phyloP scores from a whole-genome alignment of 2,329 filamentous ascomycete species.

The Pseudocercospora pini-densiflorae region DNA sequence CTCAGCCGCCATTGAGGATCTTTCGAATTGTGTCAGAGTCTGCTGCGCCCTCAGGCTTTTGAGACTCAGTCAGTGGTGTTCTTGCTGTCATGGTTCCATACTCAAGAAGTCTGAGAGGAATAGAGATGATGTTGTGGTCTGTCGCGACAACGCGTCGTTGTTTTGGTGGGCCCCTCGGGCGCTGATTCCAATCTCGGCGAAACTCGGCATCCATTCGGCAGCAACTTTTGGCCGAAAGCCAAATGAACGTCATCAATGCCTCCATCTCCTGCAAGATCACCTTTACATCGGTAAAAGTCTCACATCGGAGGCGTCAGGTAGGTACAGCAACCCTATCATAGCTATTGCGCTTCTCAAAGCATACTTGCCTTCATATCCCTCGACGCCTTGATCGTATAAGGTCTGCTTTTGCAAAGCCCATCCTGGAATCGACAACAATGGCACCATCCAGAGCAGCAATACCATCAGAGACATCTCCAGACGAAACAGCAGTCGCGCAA shows the following conservation, averaged over 20 bases:
- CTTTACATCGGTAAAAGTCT: background rate
- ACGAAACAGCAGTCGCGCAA: constrained; percentile 6
- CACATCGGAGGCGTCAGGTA: background rate
- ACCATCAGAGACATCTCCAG: background rate
- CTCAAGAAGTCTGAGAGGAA: no score
- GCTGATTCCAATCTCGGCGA: no score
- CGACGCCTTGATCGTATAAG: background rate
- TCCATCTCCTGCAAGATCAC: background rate
- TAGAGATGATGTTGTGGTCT: no score
- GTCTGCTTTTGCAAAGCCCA: background rate
- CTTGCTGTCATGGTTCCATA: no score
- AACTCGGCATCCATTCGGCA: background rate
- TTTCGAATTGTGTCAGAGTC: no score
- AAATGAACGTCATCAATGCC: no score
- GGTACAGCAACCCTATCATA: background rate
- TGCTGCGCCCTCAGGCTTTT: no score
- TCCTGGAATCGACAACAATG: background rate
- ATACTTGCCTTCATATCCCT: background rate
- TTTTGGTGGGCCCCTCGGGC: no score
- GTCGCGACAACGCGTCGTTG: no score
- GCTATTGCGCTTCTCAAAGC: background rate
- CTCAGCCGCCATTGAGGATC: no score
- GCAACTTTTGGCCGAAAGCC: background rate
- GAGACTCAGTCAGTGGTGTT: no score
- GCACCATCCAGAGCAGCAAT: constrained; percentile 6